Base-by-base conservation (phyloP, 73 alveolate genomes). In the Symbiodinium natans region DNA sequence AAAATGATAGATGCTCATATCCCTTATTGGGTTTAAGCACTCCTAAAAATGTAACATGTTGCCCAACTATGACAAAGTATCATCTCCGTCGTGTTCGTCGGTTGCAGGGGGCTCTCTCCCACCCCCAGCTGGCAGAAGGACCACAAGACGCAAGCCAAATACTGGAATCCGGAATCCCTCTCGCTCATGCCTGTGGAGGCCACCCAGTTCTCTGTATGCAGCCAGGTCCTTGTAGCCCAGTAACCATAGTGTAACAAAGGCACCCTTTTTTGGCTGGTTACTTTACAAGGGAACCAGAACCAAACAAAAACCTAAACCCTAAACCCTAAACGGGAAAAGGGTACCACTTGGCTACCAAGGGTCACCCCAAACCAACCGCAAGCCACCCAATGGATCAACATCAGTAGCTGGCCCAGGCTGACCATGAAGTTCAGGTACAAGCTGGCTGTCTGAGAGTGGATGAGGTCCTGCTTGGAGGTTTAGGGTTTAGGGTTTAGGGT, bases 101-200 rank as follows among this genome's bases (percentile, higher is more conserved):
- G 85, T 36, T 87, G 94, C 63, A 36, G 19, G 0, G 94, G 94
- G 71, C 94, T 87, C 71, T 54, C 84, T 5, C 94, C 94, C 17
- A 87, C 94, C 34, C 94, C 94, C 40, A 87, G 52, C 42, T 87
- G 94, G 68, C 85, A 54, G 43, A 87, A 87, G 73, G 86, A 36
- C 94, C 94, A 87, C 29, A 56, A 11, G 48, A 87, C 34, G 43
- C 94, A 87, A 39, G 75, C 43, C 84, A 87, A 23, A 27, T 87
- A 87, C 43, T 87, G 85, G 29, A 54, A n/a, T 4, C 38, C 29
- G 83, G 56, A 46, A 3, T 86, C 63, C 19, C 71, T 15, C 83
- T 52, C 40, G 38, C 73, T 42, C 71, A 59, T 34, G 33, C 59
- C 85, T 27, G 80, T 56, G 46, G 41, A 25, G 59, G 31, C 73